A percentile compares a stretch with the other conserved stretches of the same genome.
Evolutionary conservation across 129 eudicot genomes (phyloP).

Genomic region (Flaveria bidentis): DNA sequence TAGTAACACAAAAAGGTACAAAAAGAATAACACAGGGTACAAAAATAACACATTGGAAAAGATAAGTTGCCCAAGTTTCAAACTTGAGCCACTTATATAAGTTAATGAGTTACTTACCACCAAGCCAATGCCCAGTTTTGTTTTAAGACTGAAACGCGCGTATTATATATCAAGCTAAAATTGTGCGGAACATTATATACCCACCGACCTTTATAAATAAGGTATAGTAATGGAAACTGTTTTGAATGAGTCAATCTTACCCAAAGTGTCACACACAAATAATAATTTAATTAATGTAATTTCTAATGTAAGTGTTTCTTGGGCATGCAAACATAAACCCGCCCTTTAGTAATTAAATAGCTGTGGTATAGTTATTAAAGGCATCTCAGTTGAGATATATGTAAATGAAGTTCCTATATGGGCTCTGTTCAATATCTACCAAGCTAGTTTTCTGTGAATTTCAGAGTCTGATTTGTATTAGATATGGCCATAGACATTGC

Average conservation of each 20-base stretch:
- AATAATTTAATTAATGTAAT: neutral
- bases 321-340: constrained; percentile 9
- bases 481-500: constrained; percentile 5
- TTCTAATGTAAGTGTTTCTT: neutral
- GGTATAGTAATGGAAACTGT: neutral
- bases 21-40: no score
- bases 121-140: no score
- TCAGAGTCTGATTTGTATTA: neutral
- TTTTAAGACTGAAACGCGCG: no score
- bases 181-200: no score
- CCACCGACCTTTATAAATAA: no score
- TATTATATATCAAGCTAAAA: no score
- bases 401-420: neutral
- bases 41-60: no score
- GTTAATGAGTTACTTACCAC: no score
- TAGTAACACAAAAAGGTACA: no score
- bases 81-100: no score
- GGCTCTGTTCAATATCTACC: neutral
- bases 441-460: neutral
- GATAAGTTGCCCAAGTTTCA: no score
- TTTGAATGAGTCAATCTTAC: neutral
- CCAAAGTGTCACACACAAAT: neutral
- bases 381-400: neutral
- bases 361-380: no score
- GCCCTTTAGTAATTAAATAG: neutral